A percentile compares a stretch with the other conserved stretches of the same genome.
Evolutionary conservation across 495 filamentous ascomycete genomes (phyloP).

Genomic region (Hypoxylon cercidicola): DNA sequence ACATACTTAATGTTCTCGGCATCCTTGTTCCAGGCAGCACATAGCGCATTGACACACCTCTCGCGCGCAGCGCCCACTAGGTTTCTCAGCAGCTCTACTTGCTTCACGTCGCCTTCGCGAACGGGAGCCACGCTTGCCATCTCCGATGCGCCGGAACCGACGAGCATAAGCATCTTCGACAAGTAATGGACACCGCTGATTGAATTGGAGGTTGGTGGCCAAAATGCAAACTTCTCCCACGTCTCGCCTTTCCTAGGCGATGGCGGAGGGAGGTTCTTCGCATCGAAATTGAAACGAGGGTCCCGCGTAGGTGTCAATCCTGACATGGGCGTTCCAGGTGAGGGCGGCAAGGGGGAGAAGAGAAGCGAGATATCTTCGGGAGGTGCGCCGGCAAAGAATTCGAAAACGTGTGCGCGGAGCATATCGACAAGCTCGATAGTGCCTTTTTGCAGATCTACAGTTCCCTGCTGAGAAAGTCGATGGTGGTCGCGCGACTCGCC

Average conservation of each 20-base stretch:
- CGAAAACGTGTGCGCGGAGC: constrained; percentile 78
- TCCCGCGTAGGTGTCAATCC: constrained; percentile 64
- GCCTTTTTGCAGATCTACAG: constrained; percentile 78
- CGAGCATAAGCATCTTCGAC: constrained; percentile 76
- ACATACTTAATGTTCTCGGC: constrained; percentile 87
- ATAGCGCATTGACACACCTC: constrained; percentile 80
- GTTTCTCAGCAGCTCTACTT: constrained; percentile 71
- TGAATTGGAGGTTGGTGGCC: constrained; percentile 92
- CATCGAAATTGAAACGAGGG: constrained; percentile 80
- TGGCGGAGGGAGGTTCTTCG: constrained; percentile 78
- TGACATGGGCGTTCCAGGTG: constrained; percentile 73
- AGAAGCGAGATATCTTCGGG: constrained; percentile 88
- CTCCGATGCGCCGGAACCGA: constrained; percentile 86
- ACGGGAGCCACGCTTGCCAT: constrained; percentile 79
- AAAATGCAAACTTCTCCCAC: constrained; percentile 97
- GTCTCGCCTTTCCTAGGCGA: constrained; percentile 78
- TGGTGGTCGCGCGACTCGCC: constrained; percentile 86
- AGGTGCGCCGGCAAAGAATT: constrained; percentile 89
- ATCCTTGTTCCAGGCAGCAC: constrained; percentile 87
- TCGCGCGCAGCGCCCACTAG: constrained; percentile 85
- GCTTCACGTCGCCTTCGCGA: constrained; percentile 62
- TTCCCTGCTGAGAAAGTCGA: constrained; percentile 75
- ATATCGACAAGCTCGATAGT: constrained; percentile 81
- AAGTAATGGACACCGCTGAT: constrained; percentile 89
- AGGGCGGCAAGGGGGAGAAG: constrained; percentile 79